These are phyloP conservation scores for Oidiodendron maius DNA, from an alignment of 495 filamentous ascomycete genomes.

Conservation along the genomic window DNA sequence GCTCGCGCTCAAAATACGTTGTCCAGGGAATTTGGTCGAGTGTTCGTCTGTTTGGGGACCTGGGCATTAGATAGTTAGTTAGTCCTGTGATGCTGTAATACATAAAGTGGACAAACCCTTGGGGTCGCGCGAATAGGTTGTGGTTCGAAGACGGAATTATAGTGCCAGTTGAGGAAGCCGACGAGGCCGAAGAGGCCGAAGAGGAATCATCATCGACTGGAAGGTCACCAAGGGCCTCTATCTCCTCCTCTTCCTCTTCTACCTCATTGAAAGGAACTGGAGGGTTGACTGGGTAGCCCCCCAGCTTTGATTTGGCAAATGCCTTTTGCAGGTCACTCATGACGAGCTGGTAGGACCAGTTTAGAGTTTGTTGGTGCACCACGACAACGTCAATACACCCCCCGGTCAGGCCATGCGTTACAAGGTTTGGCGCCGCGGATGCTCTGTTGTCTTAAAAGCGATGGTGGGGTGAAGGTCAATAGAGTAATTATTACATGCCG, in stretches of 20 bases:
- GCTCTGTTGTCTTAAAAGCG: no score
- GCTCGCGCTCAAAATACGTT: constrained; percentile 80
- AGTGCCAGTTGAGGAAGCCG: constrained; percentile 83
- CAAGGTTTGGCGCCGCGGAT: no score
- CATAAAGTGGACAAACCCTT: constrained; percentile 45
- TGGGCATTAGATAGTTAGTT: no score
- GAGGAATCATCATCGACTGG: constrained; percentile 64
- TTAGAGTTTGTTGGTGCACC: no score
- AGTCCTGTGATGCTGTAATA: no score
- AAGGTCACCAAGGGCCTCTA: constrained; percentile 25
- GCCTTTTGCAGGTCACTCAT: constrained; percentile 88
- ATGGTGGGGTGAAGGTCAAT: no score
- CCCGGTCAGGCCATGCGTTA: no score
- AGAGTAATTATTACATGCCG: no score
- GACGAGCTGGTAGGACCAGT: constrained; percentile 16
- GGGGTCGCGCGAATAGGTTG: constrained; percentile 64
- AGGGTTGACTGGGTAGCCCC: constrained; percentile 44
- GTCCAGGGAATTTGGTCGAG: constrained; percentile 70
- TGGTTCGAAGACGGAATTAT: constrained; percentile 73
- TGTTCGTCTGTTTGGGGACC: constrained; percentile 27
- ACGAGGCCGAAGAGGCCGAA: constrained; percentile 59
- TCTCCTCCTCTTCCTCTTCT: constrained; percentile 41
- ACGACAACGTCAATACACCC: no score
- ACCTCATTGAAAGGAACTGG: constrained; percentile 46
- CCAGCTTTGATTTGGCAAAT: constrained; percentile 75